A percentile compares a stretch with the other conserved stretches of the same genome.
phyloP scores from a whole-genome alignment of 129 eudicot species.

The Chrysanthemum makinoi region DNA sequence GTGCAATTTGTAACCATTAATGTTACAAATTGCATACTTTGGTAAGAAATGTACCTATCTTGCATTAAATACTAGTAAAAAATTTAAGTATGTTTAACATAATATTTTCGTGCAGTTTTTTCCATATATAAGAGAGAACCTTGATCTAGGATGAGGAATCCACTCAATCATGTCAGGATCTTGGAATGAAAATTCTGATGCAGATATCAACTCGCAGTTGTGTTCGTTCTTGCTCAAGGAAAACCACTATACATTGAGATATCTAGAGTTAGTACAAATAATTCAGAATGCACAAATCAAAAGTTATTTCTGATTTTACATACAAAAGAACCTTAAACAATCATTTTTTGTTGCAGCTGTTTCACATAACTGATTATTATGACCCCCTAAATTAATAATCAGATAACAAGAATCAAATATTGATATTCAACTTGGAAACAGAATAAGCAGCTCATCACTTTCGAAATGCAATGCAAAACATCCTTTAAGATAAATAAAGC shows the following conservation, averaged over 20 bases:
- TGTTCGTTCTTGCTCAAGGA: slow-evolving; percentile 27
- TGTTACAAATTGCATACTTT: not conserved
- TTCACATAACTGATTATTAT: too few species aligned
- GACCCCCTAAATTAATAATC: too few species aligned
- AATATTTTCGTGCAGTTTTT: not conserved
- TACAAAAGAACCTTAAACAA: too few species aligned
- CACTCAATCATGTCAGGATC: slow-evolving; percentile 5
- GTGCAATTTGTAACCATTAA: too few species aligned
- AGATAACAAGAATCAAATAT: too few species aligned
- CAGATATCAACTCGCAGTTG: slow-evolving; percentile 27
- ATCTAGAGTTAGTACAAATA: not conserved
- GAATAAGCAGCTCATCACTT: too few species aligned
- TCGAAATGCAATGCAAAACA: too few species aligned
- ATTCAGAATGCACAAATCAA: not conserved
- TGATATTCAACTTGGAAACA: too few species aligned
- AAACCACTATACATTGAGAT: slow-evolving; percentile 18
- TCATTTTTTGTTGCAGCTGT: too few species aligned
- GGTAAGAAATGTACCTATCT: not conserved
- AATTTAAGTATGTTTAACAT: too few species aligned
- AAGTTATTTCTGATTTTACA: too few species aligned
- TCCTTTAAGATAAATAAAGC: not conserved
- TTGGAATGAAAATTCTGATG: slow-evolving; percentile 24
- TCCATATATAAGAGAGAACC: slow-evolving; percentile 4
- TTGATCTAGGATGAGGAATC: slow-evolving; percentile 23
- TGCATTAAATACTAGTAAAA: too few species aligned